Base-by-base conservation (phyloP, 2,329 filamentous ascomycete genomes). In the Colletotrichum ledebouriae region DNA sequence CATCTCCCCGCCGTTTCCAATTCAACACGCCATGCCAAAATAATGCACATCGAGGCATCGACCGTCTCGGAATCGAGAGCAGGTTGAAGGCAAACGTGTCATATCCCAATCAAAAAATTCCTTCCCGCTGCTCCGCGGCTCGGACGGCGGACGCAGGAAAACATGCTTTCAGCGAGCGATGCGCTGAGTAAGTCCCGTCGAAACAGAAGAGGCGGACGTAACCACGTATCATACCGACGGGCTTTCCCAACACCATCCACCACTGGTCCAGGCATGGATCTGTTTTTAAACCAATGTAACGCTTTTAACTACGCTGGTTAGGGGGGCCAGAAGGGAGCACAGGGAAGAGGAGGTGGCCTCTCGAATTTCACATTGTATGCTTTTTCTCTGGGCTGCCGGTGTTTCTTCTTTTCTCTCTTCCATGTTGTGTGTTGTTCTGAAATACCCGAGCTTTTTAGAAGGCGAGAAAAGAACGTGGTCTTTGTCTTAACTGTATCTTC, bases 361-460 rank as follows among this genome's bases (percentile, higher is more conserved):
- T 20, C 44, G 37, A 46, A 52, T n/a, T 52, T 57, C 20, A 15
- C 49, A 66, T 37, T 22, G 55, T 42, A 37, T 22, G 55, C 49
- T 33, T 56, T 64, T 50, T 49, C 34, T 57, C 17, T 52, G 63
- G 52, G 58, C 46, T 52, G 58, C 46, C 22, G 12, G n/a, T 34
- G 55, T 42, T 42, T 59, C 33, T 63, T 34, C 41, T 59, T 44
- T 37, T 55, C 46, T 61, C 63, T 61, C 44, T 59, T 67, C 60
- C 49, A 61, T 67, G 56, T 42, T 61, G 58, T 56, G 34, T 60
- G 25, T 62, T 60, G 25, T 67, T 71, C 69, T 70, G 62, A 70
- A 71, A 70, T 71, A 71, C 69, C 69, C 67, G 62, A 70, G 57
- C 67, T 47, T 69, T 46, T 49, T 64, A 70, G 58, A 63, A 68